Evolutionary conservation across 306 rosid genomes (phyloP).

Genomic region (Luffa aegyptiaca): DNA sequence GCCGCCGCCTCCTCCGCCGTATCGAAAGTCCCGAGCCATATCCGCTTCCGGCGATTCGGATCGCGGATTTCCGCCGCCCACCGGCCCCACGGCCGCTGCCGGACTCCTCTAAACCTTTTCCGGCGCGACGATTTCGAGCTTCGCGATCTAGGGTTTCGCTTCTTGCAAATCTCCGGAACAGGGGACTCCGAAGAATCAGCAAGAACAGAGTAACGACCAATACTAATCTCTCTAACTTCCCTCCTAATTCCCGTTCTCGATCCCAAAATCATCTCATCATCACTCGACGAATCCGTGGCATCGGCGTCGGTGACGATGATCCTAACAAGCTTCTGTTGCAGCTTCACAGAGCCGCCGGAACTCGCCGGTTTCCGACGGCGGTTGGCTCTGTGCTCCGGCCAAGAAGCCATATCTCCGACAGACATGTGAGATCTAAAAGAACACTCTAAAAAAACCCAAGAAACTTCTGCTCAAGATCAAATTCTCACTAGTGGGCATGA

Average conservation of each 20-base stretch:
- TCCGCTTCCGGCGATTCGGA: slow-evolving; percentile 48
- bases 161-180: not conserved
- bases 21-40: slow-evolving; percentile 78
- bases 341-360: not conserved
- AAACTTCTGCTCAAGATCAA: not conserved
- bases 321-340: slow-evolving; percentile 33
- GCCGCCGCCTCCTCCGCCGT: slow-evolving; percentile 83
- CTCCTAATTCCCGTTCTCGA: slow-evolving; percentile 19
- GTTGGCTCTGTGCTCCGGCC: slow-evolving; percentile 16
- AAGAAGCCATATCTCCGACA: slow-evolving; percentile 7
- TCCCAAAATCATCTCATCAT: slow-evolving; percentile 18
- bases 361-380: not conserved
- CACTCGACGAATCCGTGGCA: slow-evolving; percentile 68
- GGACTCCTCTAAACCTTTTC: slow-evolving; percentile 47
- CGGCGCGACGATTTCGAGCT: slow-evolving; percentile 4
- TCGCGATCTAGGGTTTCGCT: not conserved
- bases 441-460: not conserved
- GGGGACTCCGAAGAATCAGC: not conserved
- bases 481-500: not conserved
- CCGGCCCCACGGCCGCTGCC: slow-evolving; percentile 81
- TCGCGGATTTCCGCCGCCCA: slow-evolving; percentile 89
- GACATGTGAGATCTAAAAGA: slow-evolving; percentile 2
- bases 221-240: slow-evolving; percentile 31
- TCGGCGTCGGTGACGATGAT: slow-evolving; percentile 67
- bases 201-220: slow-evolving; percentile 2